Percentiles rank a stretch among this genome's conserved stretches.
Conservation (phyloP, 176 grass and related monocot genomes). For the Leersia perrieri region DNA sequence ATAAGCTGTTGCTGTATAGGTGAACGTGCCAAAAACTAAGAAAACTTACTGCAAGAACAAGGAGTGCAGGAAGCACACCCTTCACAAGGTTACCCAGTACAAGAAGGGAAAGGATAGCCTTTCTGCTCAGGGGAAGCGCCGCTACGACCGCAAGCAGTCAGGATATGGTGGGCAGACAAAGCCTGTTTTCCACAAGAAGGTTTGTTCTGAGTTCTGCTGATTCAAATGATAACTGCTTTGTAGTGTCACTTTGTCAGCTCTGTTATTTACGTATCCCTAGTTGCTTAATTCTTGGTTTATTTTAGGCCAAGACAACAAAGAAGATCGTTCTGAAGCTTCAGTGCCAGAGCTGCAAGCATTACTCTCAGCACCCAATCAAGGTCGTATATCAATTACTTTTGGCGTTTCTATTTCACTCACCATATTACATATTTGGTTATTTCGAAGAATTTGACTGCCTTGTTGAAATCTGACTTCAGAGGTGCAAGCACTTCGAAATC, state of each 20-base stretch:
- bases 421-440: neutral
- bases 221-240: neutral
- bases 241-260: neutral
- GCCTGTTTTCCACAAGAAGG: conserved; percentile 98
- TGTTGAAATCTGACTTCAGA: conserved; percentile 18
- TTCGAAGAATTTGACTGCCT: neutral
- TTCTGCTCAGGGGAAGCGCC: neutral
- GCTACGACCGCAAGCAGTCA: conserved; percentile 77
- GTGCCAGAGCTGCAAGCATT: conserved; percentile 84
- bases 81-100: neutral
- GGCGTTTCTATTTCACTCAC: neutral
- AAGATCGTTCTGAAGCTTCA: conserved; percentile 84
- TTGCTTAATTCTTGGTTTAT: neutral
- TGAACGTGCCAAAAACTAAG: neutral
- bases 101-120: neutral
- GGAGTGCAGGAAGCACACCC: neutral
- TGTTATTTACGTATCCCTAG: neutral
- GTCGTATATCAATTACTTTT: conserved; percentile 16
- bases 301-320: conserved; percentile 82
- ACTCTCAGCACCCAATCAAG: conserved; percentile 67
- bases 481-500: conserved; percentile 73
- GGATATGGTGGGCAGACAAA: conserved; percentile 95
- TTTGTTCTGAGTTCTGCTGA: neutral
- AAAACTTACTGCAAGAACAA: neutral
- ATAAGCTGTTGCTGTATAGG: neutral